phyloP scores from a whole-genome alignment of 768 basidiomycete genomes.

The Daedaleopsis sinensis region DNA sequence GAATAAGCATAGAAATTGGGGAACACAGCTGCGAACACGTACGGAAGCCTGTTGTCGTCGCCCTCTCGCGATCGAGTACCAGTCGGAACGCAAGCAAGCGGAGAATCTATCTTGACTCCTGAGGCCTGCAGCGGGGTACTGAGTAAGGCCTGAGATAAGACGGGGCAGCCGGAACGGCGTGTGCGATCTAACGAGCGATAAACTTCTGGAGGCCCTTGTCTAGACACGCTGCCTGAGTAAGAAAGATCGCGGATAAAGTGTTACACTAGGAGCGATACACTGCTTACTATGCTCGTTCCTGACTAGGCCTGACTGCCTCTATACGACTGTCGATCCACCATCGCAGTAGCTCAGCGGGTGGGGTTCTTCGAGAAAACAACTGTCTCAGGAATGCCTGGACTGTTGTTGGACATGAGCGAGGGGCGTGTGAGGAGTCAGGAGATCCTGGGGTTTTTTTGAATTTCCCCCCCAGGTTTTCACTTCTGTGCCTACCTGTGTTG shows the following conservation, averaged over 20 bases:
- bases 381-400: too few relatives aligned
- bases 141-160: constrained; percentile 3
- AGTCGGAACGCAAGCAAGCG: neutral
- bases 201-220: neutral
- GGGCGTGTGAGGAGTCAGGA: too few relatives aligned
- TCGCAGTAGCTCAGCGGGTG: too few relatives aligned
- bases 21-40: neutral
- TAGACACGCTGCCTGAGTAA: neutral
- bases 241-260: constrained; percentile 15
- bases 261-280: constrained; percentile 23
- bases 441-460: too few relatives aligned
- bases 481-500: too few relatives aligned
- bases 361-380: too few relatives aligned
- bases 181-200: neutral
- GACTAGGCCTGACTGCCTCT: neutral
- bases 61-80: too few relatives aligned
- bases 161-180: constrained; percentile 5
- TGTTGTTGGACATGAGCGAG: too few relatives aligned
- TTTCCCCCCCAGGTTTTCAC: too few relatives aligned
- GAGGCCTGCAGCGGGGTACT: too few relatives aligned
- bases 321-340: neutral
- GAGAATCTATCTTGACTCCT: neutral
- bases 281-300: constrained; percentile 3
- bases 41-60: neutral
- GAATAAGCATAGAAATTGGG: too few relatives aligned